phyloP scores from a whole-genome alignment of 768 basidiomycete genomes.

The Gloeostereum incarnatum region DNA sequence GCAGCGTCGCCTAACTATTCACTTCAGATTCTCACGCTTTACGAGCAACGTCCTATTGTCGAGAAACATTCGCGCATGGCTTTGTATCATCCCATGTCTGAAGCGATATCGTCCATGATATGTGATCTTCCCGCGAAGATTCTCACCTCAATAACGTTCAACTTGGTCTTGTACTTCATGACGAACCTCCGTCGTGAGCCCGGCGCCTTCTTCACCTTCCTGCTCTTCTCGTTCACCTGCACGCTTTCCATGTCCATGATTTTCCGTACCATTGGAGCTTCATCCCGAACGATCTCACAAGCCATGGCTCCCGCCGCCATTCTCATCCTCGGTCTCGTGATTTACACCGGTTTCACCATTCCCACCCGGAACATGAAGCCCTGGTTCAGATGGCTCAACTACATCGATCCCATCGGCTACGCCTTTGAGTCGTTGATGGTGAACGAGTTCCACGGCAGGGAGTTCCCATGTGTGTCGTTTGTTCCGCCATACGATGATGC shows the following conservation, averaged over 20 bases:
- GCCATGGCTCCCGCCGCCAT: slow-evolving; percentile 17
- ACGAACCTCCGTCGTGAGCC: slow-evolving; percentile 24
- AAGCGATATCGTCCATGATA: slow-evolving; percentile 25
- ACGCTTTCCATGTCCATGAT: slow-evolving; percentile 19
- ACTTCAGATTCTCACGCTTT: slow-evolving; percentile 16
- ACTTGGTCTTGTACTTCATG: slow-evolving; percentile 31
- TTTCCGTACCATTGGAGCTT: slow-evolving; percentile 20
- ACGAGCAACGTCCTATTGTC: slow-evolving; percentile 23
- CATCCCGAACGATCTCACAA: slow-evolving; percentile 23
- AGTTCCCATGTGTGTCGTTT: slow-evolving; percentile 22
- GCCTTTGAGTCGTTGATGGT: slow-evolving; percentile 31
- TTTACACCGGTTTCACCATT: slow-evolving; percentile 30
- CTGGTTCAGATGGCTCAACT: slow-evolving; percentile 21
- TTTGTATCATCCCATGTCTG: slow-evolving; percentile 27
- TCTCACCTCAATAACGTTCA: slow-evolving; percentile 16
- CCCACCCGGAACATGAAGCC: slow-evolving; percentile 18
- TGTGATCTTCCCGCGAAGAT: slow-evolving; percentile 25
- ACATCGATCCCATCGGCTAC: slow-evolving; percentile 33
- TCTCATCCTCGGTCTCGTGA: slow-evolving; percentile 23
- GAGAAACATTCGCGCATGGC: slow-evolving; percentile 29
- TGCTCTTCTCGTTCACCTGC: slow-evolving; percentile 21
- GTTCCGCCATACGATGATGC: slow-evolving; percentile 22
- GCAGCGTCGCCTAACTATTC: neutral
- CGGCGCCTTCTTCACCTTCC: slow-evolving; percentile 27
- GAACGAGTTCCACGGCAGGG: slow-evolving; percentile 36